Evolutionary conservation across 805 yeast genomes (phyloP), one percentile per base, ranked within the genome.

Genomic region (Myxozyma kluyveri): DNA sequence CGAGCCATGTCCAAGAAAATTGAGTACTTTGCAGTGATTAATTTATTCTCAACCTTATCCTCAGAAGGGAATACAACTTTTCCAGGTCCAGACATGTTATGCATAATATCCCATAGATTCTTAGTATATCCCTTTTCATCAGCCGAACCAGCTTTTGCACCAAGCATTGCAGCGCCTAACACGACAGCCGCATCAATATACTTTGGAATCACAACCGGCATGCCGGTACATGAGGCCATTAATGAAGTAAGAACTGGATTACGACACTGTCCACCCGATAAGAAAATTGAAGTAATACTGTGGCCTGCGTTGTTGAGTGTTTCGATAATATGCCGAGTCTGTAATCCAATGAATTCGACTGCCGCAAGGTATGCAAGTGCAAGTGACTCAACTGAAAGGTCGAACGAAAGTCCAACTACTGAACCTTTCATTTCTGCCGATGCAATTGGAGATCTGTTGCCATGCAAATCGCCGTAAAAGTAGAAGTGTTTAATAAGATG

Each of bases 161-260:
- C 99, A 56, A 93, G 75, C 66, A 93, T 73, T 0, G 99, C 98
- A 3, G 96, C 79, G 22, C 99, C 99, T 66, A 91, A 86, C 2
- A 93, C 98, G 36, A 93, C 99, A 1, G 97, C 95, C 1, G 97
- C 93, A 66, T 91, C 98, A 63, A 91, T 89, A 69, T 93, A 90
- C 64, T 91, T 79, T 44, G 99, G 99, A 57, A 91, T 88, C 44
- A 93, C 80, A 52, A 93, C 83, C 17, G 97, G 96, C 71, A 85
- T 75, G 3, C 95, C 95, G 0, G 96, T 88, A 65, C 96, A 86
- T 63, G 91, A 95, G 1, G 97, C 96, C 67, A 93, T 77, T 54
- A 93, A 72, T 71, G 95, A 79, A 83, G 93, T 89, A 56, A 93
- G 76, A 51, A 93, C 73, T 17, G 89, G 86, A 69, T 93, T 93